These are phyloP conservation scores for Chaetomiaceae sp. DNA, from an alignment of 2,329 filamentous ascomycete genomes.

Conservation along the genomic window DNA sequence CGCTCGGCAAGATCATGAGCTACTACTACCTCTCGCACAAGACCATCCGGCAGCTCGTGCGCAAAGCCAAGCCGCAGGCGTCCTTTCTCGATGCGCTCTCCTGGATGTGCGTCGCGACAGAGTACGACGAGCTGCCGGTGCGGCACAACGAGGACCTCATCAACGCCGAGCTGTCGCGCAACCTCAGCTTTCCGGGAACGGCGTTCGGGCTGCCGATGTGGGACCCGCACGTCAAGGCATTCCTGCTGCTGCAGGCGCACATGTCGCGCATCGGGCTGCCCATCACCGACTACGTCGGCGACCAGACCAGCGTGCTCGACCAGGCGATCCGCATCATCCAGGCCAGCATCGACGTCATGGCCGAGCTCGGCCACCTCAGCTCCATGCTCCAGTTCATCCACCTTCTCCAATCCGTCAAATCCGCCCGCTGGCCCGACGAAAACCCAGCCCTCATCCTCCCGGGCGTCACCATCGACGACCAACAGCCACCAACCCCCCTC, in stretches of 20 bases:
- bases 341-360: conserved; percentile 87
- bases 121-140: conserved; percentile 96
- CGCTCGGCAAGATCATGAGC: conserved; percentile 96
- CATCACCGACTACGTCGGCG: conserved; percentile 94
- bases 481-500: conserved; percentile 37
- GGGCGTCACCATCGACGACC: conserved; percentile 49
- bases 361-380: conserved; percentile 77
- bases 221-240: conserved; percentile 97
- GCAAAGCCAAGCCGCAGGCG: conserved; percentile 68
- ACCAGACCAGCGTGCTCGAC: conserved; percentile 84
- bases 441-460: conserved; percentile 75
- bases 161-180: conserved; percentile 82
- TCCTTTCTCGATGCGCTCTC: conserved; percentile 76
- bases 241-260: conserved; percentile 88
- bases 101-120: conserved; percentile 90
- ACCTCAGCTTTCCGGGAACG: conserved; percentile 60
- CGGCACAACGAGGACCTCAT: conserved; percentile 98
- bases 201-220: conserved; percentile 80
- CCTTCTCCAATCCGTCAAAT: conserved; percentile 88
- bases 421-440: conserved; percentile 83
- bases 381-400: conserved; percentile 77
- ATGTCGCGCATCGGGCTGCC: conserved; percentile 90
- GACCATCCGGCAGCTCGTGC: conserved; percentile 80
- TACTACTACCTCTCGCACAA: conserved; percentile 98
- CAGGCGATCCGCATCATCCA: conserved; percentile 97